Evolutionary conservation across 345 rosid genomes (phyloP).

Genomic region (Dovyalis caffra): DNA sequence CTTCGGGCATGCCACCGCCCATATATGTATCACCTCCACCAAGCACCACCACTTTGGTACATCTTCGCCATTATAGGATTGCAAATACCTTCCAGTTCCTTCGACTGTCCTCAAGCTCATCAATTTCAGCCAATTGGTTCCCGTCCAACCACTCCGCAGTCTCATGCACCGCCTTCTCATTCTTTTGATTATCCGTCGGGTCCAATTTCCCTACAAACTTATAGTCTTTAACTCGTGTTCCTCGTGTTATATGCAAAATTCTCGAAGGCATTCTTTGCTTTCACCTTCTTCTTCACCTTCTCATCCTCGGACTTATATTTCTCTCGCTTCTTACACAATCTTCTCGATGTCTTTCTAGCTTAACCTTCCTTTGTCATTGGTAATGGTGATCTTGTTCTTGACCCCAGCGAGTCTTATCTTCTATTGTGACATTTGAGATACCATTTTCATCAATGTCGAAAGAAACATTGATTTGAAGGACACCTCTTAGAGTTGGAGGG

Average conservation of each 20-base stretch:
- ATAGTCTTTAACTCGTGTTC: constrained; percentile 9
- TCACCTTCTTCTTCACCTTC: constrained; percentile 14
- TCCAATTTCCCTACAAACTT: constrained; percentile 9
- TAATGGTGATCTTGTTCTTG: constrained; percentile 18
- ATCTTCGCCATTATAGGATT: constrained; percentile 14
- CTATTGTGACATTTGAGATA: constrained; percentile 2
- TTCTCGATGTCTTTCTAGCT: constrained; percentile 9
- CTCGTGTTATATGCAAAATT: constrained; percentile 14
- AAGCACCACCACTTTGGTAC: constrained; percentile 1
- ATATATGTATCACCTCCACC: not conserved
- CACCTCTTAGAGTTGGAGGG: constrained; percentile 3
- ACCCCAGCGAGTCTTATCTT: constrained; percentile 15
- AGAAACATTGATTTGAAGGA: constrained; percentile 9
- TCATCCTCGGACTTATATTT: constrained; percentile 6
- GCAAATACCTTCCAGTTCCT: no score
- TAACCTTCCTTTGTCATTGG: constrained; percentile 14
- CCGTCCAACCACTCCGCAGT: no score
- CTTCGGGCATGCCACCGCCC: constrained; percentile 9
- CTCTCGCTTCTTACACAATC: constrained; percentile 15
- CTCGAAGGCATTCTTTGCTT: constrained; percentile 8
- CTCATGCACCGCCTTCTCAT: constrained; percentile 9
- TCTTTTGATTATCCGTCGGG: not conserved
- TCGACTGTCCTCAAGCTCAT: constrained; percentile 5
- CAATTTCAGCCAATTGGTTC: constrained; percentile 18
- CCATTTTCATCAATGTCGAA: constrained; percentile 15